Conservation (phyloP, 2,329 filamentous ascomycete genomes). For the Plectosphaerella plurivora region DNA sequence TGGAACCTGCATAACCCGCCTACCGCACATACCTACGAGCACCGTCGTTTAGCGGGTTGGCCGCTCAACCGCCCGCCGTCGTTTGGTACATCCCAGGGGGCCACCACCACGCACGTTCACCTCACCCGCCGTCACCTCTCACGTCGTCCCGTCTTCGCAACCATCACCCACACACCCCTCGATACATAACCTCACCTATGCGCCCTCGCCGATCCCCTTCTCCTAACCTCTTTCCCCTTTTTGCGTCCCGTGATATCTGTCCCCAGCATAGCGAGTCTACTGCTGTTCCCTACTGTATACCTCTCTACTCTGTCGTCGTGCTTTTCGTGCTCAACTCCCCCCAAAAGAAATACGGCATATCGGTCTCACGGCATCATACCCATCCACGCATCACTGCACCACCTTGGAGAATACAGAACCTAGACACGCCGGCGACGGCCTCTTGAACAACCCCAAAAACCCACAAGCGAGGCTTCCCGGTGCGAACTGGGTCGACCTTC, state of each 20-base stretch:
- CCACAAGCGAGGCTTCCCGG: not conserved
- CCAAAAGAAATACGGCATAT: not conserved
- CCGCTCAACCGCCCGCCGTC: not conserved
- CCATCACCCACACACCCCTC: conserved; percentile 8
- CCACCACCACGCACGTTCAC: not conserved
- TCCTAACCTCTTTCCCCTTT: conserved; percentile 27
- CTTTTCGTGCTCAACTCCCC: not conserved
- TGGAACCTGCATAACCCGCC: conserved; percentile 1
- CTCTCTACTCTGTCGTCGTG: not conserved
- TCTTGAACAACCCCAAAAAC: not conserved
- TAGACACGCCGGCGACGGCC: conserved; percentile 2
- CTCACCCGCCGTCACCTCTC: not conserved
- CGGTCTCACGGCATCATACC: conserved; percentile 10
- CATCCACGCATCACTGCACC: conserved; percentile 18
- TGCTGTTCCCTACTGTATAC: conserved; percentile 18
- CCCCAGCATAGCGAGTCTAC: conserved; percentile 25
- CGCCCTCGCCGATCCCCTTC: conserved; percentile 32
- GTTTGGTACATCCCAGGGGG: not conserved
- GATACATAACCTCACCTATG: conserved; percentile 45
- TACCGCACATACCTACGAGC: not conserved
- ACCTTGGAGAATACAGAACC: not conserved
- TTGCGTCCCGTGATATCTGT: conserved; percentile 32
- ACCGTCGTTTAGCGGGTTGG: not conserved
- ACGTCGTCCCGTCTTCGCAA: not conserved
- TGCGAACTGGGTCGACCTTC: not conserved